Base-by-base conservation (phyloP, 352 stramenopile genomes). In the Phytophthora melonis region DNA sequence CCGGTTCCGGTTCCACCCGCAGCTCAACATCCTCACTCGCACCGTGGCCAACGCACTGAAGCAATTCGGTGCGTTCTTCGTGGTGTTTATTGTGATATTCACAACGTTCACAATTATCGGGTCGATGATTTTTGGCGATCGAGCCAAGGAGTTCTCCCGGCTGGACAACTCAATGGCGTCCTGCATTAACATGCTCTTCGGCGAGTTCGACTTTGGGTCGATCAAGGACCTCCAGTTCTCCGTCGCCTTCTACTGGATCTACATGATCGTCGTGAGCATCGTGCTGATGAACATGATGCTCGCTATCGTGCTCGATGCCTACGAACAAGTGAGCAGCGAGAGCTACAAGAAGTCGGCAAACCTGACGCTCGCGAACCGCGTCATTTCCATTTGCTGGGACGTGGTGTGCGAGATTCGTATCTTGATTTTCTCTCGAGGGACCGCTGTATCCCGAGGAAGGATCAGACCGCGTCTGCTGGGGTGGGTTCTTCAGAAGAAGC, bases 261-360 rank as follows among this genome's bases (percentile, higher is more conserved):
- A 87, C 70, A 89, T 93, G 75, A 60, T 93, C 47, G 70, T 91
- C 5, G 82, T 89, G 56, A 85, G 76, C 23, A 74, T 93, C 19
- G 72, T 93, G 27, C 71, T 93, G 43, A 84, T 93, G 74, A 93
- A 89, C 74, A 91, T 93, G 78, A 90, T 91, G 80, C 72, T 93
- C 19, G 85, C 83, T 52, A 93, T 93, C 53, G 83, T 93, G 4
- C 64, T 93, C 23, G 82, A 89, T 25, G 75, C 83, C n/a, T 93
- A 89, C 68, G 74, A 65, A 5, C 65, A 86, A 53, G 81, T 90
- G 27, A 85, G 69, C 16, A 68, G 72, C 10, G 71, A 85, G 9
- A 75, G 65, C 32, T 80, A 79, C 10, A 75, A 74, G 13, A 75
- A 65, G 14, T 66, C 56, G 11, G 63, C 63, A 13, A 84, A 73